Conservation (phyloP, 2,329 filamentous ascomycete genomes). For the Apiospora sp. region DNA sequence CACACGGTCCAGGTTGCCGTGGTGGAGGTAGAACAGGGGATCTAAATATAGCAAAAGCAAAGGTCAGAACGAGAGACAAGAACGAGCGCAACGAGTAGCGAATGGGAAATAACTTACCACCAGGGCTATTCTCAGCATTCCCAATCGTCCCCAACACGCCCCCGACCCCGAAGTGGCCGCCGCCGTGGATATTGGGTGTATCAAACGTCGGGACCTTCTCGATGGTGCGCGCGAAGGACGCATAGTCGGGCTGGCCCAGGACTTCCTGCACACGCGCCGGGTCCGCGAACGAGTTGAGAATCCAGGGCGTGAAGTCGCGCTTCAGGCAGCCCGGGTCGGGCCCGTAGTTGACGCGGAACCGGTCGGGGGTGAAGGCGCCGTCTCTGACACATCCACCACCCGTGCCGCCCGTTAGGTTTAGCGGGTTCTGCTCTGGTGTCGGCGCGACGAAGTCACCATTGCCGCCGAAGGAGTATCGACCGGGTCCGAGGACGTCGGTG, state of each 20-base stretch:
- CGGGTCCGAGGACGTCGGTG: slow-evolving; percentile 8
- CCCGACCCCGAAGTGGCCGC: slow-evolving; percentile 16
- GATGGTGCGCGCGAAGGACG: slow-evolving; percentile 4
- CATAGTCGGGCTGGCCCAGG: slow-evolving; percentile 11
- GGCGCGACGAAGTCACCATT: slow-evolving; percentile 21
- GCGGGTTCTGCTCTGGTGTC: slow-evolving; percentile 8
- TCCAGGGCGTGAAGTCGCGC: slow-evolving; percentile 20
- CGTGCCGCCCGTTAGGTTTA: slow-evolving; percentile 24
- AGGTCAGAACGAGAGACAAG: neutral
- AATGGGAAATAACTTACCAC: neutral
- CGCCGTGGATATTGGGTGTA: slow-evolving; percentile 2
- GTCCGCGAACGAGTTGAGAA: slow-evolving; percentile 23
- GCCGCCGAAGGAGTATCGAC: slow-evolving; percentile 20
- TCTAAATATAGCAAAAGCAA: neutral
- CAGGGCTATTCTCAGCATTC: slow-evolving; percentile 14
- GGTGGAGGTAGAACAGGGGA: slow-evolving; percentile 1
- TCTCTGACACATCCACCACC: slow-evolving; percentile 19
- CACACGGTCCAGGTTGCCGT: slow-evolving; percentile 6
- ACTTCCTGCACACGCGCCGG: slow-evolving; percentile 4
- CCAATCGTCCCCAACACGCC: slow-evolving; percentile 19
- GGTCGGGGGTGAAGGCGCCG: slow-evolving; percentile 22
- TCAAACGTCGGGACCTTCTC: slow-evolving; percentile 7
- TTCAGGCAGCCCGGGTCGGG: slow-evolving; percentile 20
- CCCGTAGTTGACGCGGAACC: slow-evolving; percentile 23
- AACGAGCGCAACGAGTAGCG: neutral